Evolutionary conservation across 305 asterid species (phyloP), one percentile per base, ranked within the genome.

Genomic region (Fraxinus platypoda): DNA sequence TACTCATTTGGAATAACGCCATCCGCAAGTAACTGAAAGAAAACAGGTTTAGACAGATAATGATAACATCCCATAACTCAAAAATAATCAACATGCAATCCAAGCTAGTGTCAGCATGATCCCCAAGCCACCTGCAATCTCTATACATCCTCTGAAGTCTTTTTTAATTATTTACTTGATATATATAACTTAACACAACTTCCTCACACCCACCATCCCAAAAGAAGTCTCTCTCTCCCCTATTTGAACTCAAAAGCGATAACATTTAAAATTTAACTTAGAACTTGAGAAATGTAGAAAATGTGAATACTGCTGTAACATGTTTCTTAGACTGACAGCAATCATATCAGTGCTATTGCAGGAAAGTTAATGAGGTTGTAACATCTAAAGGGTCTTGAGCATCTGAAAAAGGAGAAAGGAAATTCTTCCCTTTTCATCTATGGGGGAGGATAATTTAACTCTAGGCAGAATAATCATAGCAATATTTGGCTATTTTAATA

Each of bases 1-100:
- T 96, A 96, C 86, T 96, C 99, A 83, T 96, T 96, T 76, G 98
- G 99, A 86, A 96, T 96, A 84, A 96, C 99, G 77, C 98, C 99
- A 88, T 96, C 99, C 75, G 98, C 99, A 85, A 96, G 97, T 86
- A 91, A 86, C 99, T 95, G 93, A 83, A 87, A 82, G 66, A 81
- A 66, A 83, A 84, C 28, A 49, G 34, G 57, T 74, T 34, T 37
- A 46, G n/a, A 43, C 52, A 15, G 38, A 71, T 30, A 71, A 31
- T 71, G 43, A 71, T 71, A 12, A 28, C 35, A 68, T 68, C 74
- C 35, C 34, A 11, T 71, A 31, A 71, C 75, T 80, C 52, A 80
- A 76, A 78, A 66, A 34, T 49, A 57, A 77, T 80, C 74, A 82
- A 76, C 75, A 83, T 8, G 77, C 15, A 49, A 74, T 46, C 19